Evolutionary conservation across 1,284 basidiomycete genomes (phyloP).

Genomic region (Meira nashicola): DNA sequence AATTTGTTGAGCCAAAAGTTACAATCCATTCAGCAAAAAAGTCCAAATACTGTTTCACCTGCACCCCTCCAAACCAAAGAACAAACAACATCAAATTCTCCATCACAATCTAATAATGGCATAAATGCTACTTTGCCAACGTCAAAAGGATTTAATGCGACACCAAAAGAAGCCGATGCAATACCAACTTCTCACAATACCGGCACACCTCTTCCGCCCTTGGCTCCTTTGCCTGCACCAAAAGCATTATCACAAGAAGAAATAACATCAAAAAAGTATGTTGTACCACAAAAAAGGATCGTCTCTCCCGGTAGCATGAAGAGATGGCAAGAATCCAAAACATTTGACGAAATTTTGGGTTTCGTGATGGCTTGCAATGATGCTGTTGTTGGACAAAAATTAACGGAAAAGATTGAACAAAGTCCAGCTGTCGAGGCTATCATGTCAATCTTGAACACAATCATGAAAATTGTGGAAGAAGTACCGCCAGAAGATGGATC

Average conservation of each 20-base stretch:
- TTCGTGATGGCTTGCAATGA: conserved; percentile 76
- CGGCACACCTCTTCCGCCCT: not conserved
- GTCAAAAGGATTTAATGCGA: no score
- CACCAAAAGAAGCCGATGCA: no score
- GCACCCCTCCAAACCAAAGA: no score
- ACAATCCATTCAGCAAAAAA: no score
- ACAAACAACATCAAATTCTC: no score
- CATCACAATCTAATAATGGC: no score
- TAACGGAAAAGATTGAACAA: conserved; percentile 60
- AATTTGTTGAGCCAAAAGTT: no score
- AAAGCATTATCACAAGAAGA: not conserved
- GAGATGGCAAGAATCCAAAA: conserved; percentile 72
- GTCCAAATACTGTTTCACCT: no score
- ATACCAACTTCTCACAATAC: no score
- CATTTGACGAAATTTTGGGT: conserved; percentile 66
- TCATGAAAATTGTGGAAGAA: conserved; percentile 56
- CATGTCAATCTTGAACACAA: conserved; percentile 25
- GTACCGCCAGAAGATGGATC: conserved; percentile 76
- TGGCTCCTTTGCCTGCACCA: not conserved
- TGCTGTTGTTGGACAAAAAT: conserved; percentile 69
- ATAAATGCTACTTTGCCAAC: no score
- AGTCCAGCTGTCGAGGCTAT: conserved; percentile 63
- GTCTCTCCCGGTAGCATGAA: conserved; percentile 72
- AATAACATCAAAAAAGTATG: not conserved
- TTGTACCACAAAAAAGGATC: conserved; percentile 65